Evolutionary conservation across 768 basidiomycete genomes (phyloP), one percentile per base, ranked within the genome.

Genomic region (Coprinopsis marcescibilis): DNA sequence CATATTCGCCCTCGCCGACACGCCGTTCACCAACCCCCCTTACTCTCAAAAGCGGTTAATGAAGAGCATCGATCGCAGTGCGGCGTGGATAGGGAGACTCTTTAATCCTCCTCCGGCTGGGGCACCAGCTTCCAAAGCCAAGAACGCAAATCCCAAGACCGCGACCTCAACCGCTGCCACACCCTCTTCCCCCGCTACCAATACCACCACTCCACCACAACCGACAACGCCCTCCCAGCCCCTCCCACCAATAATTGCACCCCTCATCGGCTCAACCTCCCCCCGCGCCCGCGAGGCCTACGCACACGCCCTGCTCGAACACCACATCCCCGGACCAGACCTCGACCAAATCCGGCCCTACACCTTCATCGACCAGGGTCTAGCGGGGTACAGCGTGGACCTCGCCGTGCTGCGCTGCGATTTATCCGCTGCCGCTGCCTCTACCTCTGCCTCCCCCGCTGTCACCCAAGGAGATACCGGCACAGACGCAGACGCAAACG

Each of bases 11-110:
- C 69, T 91, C 13, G 71, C 78, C 1, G 89, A 92, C 48, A 79
- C 69, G 0, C 85, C 87, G 0, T 80, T 77, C 57, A 83, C 83
- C 0, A 52, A 66, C 2, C 74, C 78, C 0, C 78, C 84, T 0
- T 75, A 79, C 50, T 89, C 88, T 3, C 89, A 92, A 57, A 90
- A 86, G 52, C 78, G 89, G 2, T 62, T 82, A 4, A 81, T 76
- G 21, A 91, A 89, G 58, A 82, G 82, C 56, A 73, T 89, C 43
- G 83, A 89, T 35, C 73, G 89, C 21, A 81, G 80, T 2, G 57
- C 68, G 0, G 62, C 72, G 0, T 92, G 89, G 89, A 62, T 90
- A 0, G 62, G 71, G 0, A 66, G 73, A 26, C 50, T 87, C 1
- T 68, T 89, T 2, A 63, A 65, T 12, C n/a, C 23, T 21, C 36